Base-by-base conservation (phyloP, 1,139 yeast genomes). In the Suhomyces guaymorum region DNA sequence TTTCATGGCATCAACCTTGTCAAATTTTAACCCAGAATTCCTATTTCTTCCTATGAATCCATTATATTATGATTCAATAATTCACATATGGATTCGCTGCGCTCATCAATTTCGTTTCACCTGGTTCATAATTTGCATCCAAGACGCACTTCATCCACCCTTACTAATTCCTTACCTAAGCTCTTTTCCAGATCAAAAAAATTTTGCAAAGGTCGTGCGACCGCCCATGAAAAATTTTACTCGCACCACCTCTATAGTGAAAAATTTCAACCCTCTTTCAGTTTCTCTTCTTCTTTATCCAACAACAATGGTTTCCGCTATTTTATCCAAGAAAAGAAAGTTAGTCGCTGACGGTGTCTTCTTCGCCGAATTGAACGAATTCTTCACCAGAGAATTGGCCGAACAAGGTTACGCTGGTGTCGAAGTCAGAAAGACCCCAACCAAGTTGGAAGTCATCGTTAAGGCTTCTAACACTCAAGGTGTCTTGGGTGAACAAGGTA, bases 381-480 rank as follows among this genome's bases (percentile, higher is more conserved):
- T 92, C 94, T 94, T 92, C 88, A 88, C 97, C 82, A 89, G 97
- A 80, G 98, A 92, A 77, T 86, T 92, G 69, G 96, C 98, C 63
- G 98, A 92, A 79, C 97, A 92, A 78, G 99, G 99, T 69, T 92
- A 92, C 82, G 94, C 98, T 63, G 99, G 99, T 79, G 96, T 92
- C 66, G 98, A 94, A 79, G 97, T 94, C 72, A 88, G 97, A 80
- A 88, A 88, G 69, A 89, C 97, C 68, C 95, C 97, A 73, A 77
- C 92, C 78, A 89, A 86, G 82, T 89, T 95, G 66, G 98, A 92
- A 77, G 88, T 92, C 57, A 88, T 92, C 71, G 92, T 92, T 77
- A 88, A 96, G 76, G 98, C 98, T 61, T 88, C 97, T 66, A 92
- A 90, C 88, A 90, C 97, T 66, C 95, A 89, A 73, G 95, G 89